These are phyloP conservation scores for Margaritispora aquatica DNA, from an alignment of 495 filamentous ascomycete genomes.

Conservation along the genomic window DNA sequence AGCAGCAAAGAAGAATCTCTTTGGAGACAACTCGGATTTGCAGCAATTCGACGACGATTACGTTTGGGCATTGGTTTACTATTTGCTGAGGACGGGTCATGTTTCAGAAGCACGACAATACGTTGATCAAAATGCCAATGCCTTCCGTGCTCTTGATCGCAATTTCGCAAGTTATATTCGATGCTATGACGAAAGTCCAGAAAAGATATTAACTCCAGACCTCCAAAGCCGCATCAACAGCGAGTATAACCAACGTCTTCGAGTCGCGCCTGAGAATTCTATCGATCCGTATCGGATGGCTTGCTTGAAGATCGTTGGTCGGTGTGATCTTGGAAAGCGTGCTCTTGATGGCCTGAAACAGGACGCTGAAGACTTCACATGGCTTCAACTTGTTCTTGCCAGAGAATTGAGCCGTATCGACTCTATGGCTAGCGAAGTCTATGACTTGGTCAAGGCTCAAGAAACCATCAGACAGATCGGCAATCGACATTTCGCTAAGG, in stretches of 20 bases:
- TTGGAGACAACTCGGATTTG: constrained; percentile 63
- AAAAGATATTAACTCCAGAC: constrained; percentile 66
- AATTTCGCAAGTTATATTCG: constrained; percentile 87
- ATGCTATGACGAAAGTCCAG: constrained; percentile 62
- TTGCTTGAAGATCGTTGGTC: constrained; percentile 95
- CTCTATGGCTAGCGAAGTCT: constrained; percentile 81
- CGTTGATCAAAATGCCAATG: constrained; percentile 64
- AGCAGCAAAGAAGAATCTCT: constrained; percentile 69
- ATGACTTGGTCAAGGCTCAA: constrained; percentile 81
- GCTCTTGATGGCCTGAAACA: constrained; percentile 74
- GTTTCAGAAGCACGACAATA: constrained; percentile 80
- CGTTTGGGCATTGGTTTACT: constrained; percentile 92
- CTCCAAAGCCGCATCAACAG: constrained; percentile 79
- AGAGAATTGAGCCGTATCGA: constrained; percentile 77
- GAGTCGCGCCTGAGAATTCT: constrained; percentile 78
- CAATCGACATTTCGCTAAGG: constrained; percentile 74
- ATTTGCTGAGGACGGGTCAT: constrained; percentile 80
- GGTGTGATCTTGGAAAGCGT: constrained; percentile 78
- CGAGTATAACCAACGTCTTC: constrained; percentile 78
- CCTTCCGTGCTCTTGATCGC: constrained; percentile 84
- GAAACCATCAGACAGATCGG: constrained; percentile 82
- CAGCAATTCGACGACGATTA: constrained; percentile 73
- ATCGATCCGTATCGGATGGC: constrained; percentile 95
- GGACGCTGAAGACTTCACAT: constrained; percentile 91
- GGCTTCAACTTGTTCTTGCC: constrained; percentile 90